phyloP scores from a whole-genome alignment of 768 basidiomycete genomes.

The Tricholoma furcatifolium region DNA sequence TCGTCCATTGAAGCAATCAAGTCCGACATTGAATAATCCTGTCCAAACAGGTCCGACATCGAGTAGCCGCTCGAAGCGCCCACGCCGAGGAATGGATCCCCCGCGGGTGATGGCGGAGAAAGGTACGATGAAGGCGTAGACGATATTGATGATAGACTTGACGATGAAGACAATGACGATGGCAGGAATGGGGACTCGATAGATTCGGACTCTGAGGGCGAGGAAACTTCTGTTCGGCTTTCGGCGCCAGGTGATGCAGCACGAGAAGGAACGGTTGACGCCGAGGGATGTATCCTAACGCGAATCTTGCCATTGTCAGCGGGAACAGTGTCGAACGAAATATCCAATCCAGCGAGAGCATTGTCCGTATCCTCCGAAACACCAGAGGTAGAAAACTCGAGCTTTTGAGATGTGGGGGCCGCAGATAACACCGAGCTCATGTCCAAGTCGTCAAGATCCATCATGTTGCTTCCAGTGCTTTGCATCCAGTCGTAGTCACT shows the following conservation, averaged over 20 bases:
- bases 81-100: constrained; percentile 61
- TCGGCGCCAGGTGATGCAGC: constrained; percentile 33
- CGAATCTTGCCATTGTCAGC: constrained; percentile 70
- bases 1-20: constrained; percentile 33
- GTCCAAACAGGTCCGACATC: constrained; percentile 15
- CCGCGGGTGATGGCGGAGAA: constrained; percentile 35
- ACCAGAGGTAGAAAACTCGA: constrained; percentile 59
- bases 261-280: constrained; percentile 42
- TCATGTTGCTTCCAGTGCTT: constrained; percentile 34
- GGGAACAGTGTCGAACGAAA: constrained; percentile 69
- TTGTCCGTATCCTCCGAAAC: constrained; percentile 35
- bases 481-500: constrained; percentile 58
- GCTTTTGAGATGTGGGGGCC: constrained; percentile 40
- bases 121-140: constrained; percentile 38
- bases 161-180: constrained; percentile 15
- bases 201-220: constrained; percentile 22
- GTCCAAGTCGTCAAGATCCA: constrained; percentile 48
- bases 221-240: constrained; percentile 22
- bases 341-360: constrained; percentile 58
- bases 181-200: constrained; percentile 27
- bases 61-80: constrained; percentile 40
- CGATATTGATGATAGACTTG: constrained; percentile 8
- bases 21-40: constrained; percentile 26
- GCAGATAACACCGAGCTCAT: constrained; percentile 29
- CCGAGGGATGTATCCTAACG: constrained; percentile 69